phyloP scores from a whole-genome alignment of 176 grass and related monocot species.

The Carex kokanica region DNA sequence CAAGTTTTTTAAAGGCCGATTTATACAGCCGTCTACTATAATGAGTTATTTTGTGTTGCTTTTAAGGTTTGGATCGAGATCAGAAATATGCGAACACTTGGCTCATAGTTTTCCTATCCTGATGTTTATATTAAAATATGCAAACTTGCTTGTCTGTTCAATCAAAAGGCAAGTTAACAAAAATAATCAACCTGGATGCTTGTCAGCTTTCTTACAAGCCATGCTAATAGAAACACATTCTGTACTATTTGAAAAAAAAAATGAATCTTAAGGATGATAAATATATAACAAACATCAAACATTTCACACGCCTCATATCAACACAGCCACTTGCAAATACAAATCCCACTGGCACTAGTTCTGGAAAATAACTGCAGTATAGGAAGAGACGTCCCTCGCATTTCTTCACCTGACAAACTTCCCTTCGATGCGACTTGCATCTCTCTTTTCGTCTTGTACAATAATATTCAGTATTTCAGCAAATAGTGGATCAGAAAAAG shows the following conservation, averaged over 20 bases:
- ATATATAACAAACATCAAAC: background rate
- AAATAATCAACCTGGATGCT: too few species aligned
- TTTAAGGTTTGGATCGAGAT: too few species aligned
- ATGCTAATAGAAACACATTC: too few species aligned
- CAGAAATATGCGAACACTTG: too few species aligned
- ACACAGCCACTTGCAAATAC: background rate
- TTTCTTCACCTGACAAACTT: background rate
- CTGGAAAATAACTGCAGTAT: background rate
- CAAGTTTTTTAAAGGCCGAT: too few species aligned
- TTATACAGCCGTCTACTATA: too few species aligned
- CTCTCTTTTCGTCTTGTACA: background rate
- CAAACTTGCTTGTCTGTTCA: too few species aligned
- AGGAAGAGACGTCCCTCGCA: background rate
- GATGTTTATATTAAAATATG: too few species aligned
- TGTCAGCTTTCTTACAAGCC: too few species aligned
- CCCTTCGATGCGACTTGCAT: background rate
- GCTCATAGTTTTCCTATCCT: too few species aligned
- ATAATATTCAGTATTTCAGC: conserved; percentile 27
- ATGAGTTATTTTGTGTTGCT: too few species aligned
- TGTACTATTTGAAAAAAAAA: background rate
- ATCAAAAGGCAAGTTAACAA: too few species aligned
- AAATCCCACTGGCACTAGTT: background rate
- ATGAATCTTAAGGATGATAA: background rate
- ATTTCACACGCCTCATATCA: background rate
- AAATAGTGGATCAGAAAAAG: conserved; percentile 2